Evolutionary conservation across 768 basidiomycete genomes (phyloP).

Genomic region (Trametes punicea): DNA sequence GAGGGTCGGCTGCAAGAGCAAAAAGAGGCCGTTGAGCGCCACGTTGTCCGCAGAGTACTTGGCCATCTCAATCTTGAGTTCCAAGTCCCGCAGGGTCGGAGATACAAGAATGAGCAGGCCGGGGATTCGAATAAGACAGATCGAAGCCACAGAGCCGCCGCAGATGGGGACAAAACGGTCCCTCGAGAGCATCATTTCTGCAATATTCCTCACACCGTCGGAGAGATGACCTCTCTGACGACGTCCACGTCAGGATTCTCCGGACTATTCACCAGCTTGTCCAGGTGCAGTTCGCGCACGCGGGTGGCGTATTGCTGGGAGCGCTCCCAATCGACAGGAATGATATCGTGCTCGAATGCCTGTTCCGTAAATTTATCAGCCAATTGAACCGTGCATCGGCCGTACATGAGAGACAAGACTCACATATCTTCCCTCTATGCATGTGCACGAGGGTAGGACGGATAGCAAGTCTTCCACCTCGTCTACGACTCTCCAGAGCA

Average conservation of each 20-base stretch:
- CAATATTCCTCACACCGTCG: neutral
- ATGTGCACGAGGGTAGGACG: neutral
- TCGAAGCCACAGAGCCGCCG: neutral
- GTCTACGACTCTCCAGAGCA: conserved; percentile 6
- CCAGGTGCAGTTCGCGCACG: neutral
- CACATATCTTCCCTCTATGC: neutral
- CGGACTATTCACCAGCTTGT: neutral
- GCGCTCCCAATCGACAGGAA: neutral
- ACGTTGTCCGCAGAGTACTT: neutral
- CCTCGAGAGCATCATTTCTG: neutral
- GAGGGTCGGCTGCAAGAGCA: neutral
- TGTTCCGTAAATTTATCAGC: too few species aligned
- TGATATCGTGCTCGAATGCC: neutral
- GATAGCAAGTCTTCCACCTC: neutral
- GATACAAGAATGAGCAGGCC: neutral
- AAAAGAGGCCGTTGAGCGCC: neutral
- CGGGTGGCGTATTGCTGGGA: neutral
- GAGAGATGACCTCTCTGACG: neutral
- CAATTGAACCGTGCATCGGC: too few species aligned
- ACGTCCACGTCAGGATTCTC: neutral
- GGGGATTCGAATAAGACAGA: neutral
- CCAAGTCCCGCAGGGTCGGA: neutral
- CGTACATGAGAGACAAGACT: too few species aligned
- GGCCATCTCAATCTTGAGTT: neutral
- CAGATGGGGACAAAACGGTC: neutral